Conservation (phyloP, 441 rosid species). For the Viola pubescens region DNA sequence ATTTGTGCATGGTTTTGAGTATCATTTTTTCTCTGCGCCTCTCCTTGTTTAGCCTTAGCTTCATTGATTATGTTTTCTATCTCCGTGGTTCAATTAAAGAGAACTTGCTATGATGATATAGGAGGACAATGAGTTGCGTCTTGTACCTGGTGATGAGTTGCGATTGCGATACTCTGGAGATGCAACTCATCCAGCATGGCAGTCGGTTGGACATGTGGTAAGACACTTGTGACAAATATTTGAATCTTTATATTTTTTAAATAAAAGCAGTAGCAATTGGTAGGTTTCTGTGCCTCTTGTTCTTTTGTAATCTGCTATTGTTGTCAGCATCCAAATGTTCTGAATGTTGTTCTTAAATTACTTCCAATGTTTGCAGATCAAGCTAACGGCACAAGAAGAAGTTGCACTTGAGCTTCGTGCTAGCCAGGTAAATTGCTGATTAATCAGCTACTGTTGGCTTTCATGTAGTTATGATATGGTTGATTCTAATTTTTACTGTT, state of each 20-base stretch:
- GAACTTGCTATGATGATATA: constrained; percentile 26
- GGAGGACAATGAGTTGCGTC: constrained; percentile 97
- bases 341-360: not conserved
- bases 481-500: constrained; percentile 14
- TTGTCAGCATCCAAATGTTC: not conserved
- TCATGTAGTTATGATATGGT: not conserved
- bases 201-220: constrained; percentile 99
- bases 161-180: constrained; percentile 94
- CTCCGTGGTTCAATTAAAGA: too few species aligned
- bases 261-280: not conserved
- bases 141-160: constrained; percentile 97
- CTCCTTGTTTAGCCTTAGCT: not conserved
- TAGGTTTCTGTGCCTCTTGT: too few species aligned
- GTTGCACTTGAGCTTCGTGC: constrained; percentile 98
- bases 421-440: constrained; percentile 54
- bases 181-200: constrained; percentile 98
- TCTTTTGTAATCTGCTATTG: too few species aligned
- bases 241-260: constrained; percentile 8
- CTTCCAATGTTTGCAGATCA: constrained; percentile 46
- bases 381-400: constrained; percentile 96
- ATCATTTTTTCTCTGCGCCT: not conserved
- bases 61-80: constrained; percentile 1
- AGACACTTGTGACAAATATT: constrained; percentile 20
- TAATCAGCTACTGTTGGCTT: not conserved
- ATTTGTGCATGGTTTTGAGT: not conserved